Evolutionary conservation across 2,329 filamentous ascomycete genomes (phyloP), one percentile per base, ranked within the genome.

Genomic region (Calcarisporium arbuscula): DNA sequence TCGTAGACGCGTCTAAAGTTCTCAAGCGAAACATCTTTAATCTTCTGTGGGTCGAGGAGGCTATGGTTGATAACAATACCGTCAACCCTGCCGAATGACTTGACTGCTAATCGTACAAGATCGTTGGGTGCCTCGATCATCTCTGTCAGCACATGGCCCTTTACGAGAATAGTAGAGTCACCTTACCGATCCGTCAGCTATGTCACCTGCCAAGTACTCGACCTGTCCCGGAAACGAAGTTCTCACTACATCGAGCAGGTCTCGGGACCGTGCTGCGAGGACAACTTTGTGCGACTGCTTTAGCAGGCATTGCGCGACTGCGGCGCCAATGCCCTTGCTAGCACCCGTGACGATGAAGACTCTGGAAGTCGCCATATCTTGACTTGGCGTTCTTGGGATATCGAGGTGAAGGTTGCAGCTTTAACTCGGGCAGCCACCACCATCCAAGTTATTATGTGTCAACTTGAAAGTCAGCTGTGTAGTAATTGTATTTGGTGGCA

Each of bases 51-150:
- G n/a, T 78, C 73, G 28, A 98, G 62, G 1, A 79, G 68, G 15
- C 88, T 89, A 54, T 98, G 92, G 58, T 96, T 96, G 42, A 96
- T 65, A 10, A 98, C 77, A 28, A 98, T 56, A 2, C 80, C 83
- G 54, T 98, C 88, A 5, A 98, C 61, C 32, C 66, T 68, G 8
- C 80, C 82, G 56, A 86, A 96, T 1, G 73, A 64, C 19, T 72
- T 62, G 9, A 83, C 52, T 0, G 88, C n/a, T n/a, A n/a, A n/a
- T n/a, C n/a, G n/a, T n/a, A n/a, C 82, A 1, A 79, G 61, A 4
- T 80, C 67, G 5, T 86, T 75, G 5, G 83, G 73, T 51, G 74
- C 74, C 2, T 70, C 58, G 5, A 77, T 73, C 19, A 82, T 59
- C 72, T 74, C 35, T 10, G 6, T 20, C 23, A 23, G 5, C n/a